Evolutionary conservation across 208 protist species (phyloP).

Genomic region (Acanthamoeba royreba): DNA sequence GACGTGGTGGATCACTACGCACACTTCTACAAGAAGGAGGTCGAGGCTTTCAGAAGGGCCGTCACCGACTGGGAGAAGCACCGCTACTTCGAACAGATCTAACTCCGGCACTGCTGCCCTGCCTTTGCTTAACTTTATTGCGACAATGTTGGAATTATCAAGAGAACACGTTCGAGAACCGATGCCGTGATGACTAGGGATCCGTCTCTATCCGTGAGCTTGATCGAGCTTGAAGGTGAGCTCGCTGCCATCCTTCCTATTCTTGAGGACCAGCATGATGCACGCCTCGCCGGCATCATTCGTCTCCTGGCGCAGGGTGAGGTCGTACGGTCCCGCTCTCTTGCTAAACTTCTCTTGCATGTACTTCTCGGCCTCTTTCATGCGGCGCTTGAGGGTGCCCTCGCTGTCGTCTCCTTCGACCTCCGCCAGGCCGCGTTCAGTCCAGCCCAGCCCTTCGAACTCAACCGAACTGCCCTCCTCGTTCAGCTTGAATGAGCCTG

Average conservation of each 20-base stretch:
- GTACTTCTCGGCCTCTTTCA: background rate
- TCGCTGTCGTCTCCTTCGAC: background rate
- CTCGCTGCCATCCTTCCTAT: background rate
- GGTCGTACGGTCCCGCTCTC: background rate
- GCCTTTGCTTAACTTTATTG: no score
- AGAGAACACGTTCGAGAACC: no score
- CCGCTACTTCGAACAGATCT: conserved; percentile 26
- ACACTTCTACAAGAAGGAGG: conserved; percentile 30
- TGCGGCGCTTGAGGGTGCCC: background rate
- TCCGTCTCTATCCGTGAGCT: no score
- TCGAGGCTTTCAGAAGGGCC: background rate
- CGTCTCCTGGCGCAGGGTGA: background rate
- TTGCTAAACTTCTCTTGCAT: background rate
- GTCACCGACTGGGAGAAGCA: conserved; percentile 39
- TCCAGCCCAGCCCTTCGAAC: background rate
- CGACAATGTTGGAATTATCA: no score
- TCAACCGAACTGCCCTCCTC: background rate
- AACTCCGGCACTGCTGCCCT: no score
- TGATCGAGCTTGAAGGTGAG: background rate
- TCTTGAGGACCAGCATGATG: background rate
- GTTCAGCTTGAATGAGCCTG: background rate
- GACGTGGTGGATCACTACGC: conserved; percentile 40
- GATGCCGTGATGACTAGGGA: no score
- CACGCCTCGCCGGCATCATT: no score
- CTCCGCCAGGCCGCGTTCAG: background rate